Percentiles rank a stretch among this genome's conserved stretches.
Conservation (phyloP, 228 moss, liverwort and hornwort genomes). For the Sphagnum fallax region DNA sequence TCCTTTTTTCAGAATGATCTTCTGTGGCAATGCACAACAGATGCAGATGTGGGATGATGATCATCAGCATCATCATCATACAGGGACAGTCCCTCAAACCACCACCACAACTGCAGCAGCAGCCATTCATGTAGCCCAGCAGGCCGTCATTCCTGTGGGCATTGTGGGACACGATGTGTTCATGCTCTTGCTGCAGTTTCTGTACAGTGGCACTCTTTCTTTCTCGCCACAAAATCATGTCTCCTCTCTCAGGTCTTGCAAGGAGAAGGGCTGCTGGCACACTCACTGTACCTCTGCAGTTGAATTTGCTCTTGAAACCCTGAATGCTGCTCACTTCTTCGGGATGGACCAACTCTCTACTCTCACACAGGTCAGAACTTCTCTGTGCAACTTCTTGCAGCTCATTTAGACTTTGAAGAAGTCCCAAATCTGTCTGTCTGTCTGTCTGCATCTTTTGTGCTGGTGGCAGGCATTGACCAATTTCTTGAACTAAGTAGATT, state of each 20-base stretch:
- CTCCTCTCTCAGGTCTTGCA: constrained; percentile 27
- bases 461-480: no score
- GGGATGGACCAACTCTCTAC: constrained; percentile 57
- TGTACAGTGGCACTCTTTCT: constrained; percentile 48
- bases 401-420: no score
- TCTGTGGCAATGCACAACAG: constrained; percentile 48
- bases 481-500: no score
- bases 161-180: constrained; percentile 68
- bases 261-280: constrained; percentile 55
- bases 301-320: constrained; percentile 53
- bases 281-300: constrained; percentile 51
- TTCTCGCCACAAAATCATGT: constrained; percentile 24
- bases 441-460: no score
- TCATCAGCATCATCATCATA: constrained; percentile 3
- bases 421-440: no score
- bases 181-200: constrained; percentile 50
- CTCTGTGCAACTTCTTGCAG: no score
- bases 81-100: constrained; percentile 17
- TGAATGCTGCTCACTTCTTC: constrained; percentile 60
- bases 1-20: constrained; percentile 68
- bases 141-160: constrained; percentile 49
- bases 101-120: background rate
- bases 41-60: background rate
- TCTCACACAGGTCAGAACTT: constrained; percentile 39
- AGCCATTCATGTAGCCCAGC: background rate